These are phyloP conservation scores for Coniosporium apollinis DNA, from an alignment of 495 filamentous ascomycete genomes.

Conservation along the genomic window DNA sequence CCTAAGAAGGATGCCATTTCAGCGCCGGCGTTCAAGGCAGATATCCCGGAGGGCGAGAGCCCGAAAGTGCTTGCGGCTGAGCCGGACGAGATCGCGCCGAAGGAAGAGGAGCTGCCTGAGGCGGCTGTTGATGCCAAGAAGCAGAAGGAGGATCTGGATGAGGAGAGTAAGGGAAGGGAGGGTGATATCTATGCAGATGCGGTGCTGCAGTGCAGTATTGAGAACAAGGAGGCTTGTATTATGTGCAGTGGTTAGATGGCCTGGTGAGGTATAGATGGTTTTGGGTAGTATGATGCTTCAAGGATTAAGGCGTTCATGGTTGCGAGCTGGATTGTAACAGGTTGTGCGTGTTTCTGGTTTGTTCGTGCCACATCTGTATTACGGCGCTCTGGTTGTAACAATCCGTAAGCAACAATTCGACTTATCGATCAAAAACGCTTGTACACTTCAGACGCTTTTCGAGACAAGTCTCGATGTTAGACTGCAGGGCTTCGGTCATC, in stretches of 20 bases:
- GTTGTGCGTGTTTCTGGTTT: too few species aligned
- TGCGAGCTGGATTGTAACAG: too few species aligned
- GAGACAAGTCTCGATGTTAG: too few species aligned
- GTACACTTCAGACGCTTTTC: too few species aligned
- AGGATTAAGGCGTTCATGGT: too few species aligned
- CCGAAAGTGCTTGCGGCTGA: constrained; percentile 60
- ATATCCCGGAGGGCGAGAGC: constrained; percentile 52
- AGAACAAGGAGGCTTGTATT: constrained; percentile 74
- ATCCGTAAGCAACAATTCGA: too few species aligned
- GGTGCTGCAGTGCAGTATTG: constrained; percentile 78
- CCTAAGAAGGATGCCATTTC: constrained; percentile 32
- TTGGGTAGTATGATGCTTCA: too few species aligned
- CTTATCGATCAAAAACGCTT: too few species aligned
- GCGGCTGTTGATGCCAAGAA: constrained; percentile 27
- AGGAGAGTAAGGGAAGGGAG: constrained; percentile 52
- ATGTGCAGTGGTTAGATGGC: constrained; percentile 83
- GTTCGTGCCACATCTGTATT: too few species aligned
- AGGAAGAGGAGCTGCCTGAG: constrained; percentile 40
- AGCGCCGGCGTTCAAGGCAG: constrained; percentile 45
- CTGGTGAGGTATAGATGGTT: too few species aligned
- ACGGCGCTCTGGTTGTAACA: too few species aligned
- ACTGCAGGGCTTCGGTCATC: too few species aligned
- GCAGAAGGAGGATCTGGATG: constrained; percentile 49
- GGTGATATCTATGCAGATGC: constrained; percentile 86
- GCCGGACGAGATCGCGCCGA: constrained; percentile 31